Base-by-base conservation (phyloP, 116 monocot species). In the Zostera marina region DNA sequence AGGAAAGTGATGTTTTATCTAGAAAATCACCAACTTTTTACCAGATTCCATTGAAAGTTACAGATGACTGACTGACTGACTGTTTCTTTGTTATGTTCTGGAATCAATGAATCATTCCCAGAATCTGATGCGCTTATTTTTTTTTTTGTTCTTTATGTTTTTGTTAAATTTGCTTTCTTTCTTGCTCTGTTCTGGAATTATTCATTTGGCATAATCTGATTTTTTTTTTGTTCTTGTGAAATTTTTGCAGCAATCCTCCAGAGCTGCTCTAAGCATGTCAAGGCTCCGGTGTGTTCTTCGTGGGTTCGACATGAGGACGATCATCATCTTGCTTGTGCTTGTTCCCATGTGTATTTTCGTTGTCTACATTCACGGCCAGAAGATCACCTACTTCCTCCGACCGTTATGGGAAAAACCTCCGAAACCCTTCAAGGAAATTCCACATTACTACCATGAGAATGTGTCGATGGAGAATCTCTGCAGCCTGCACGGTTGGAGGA, bases 361-460 rank as follows among this genome's bases (percentile, higher is more conserved):
- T 7, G 39, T 72, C n/a, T 72, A 61, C 42, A 9, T 62, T 4
- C 72, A 72, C 41, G 66, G 66, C 7, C 66, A 66, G 48, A 72
- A 66, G 56, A 62, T 72, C 19, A 61, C 66, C 4, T 72, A 66
- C 62, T 72, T 72, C 52, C 61, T 72, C 40, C 61, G 72, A 39
- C 72, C 72, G 8, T 21, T 72, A 8, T 72, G 72, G 72, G 72
- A 72, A 12, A 39, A 44, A 5, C 72, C 72, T 3, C 72, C 72
- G 8, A 52, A 53, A 46, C 72, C 72, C 19, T 72, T 72, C 53
- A 43, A 59, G 8, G 43, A 60, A 22, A 53, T 72, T 21, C 65
- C 72, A 17, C 72, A 72, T 44, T 72, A 65, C 46, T 65, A 72
- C 65, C 52, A 59, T 16, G 65, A 65, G 54, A 72, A 72, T 19